Base-by-base conservation (phyloP, 345 rosid species). In the Rhodamnia rubescens region DNA sequence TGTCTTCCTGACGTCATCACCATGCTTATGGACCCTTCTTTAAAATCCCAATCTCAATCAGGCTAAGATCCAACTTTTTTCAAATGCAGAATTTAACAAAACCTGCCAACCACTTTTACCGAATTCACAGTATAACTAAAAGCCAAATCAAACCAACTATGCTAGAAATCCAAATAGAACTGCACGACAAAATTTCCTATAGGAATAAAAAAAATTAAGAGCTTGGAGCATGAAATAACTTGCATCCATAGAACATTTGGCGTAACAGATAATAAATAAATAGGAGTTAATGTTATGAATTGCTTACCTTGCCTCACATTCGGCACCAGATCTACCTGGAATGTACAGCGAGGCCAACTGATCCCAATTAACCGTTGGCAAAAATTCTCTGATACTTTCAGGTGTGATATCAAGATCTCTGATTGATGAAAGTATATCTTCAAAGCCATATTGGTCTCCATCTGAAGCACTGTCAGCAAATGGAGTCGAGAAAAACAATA, bases 361-460 rank as follows among this genome's bases (percentile, higher is more conserved):
- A 88, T 93, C 91, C 99, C 99, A 97, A 24, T 93, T 90, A 86
- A 95, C 94, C 84, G 93, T 90, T 5, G 98, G 98, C 90, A 96
- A 95, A 87, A 94, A 93, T 89, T 92, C 93, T 88, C 95, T 90
- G 44, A 92, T 89, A 89, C 87, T 89, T 85, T 93, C 95, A 20
- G 98, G 95, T 14, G 98, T 91, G 85, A 97, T 93, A 87, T 96
- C 98, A 86, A 93, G 89, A 88, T 94, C 93, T 88, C 89, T 86
- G 40, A 97, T 91, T 1, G 95, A 88, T 81, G 91, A 85, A 74
- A 91, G 87, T 81, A 95, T 88, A 83, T 85, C 55, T 85, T 95
- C 95, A 88, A 92, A 85, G 88, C 88, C 49, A 83, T 64, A 85
- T 59, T 86, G 80, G 87, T 90, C 88, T 83, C 89, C 89, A 85